phyloP scores from a whole-genome alignment of 805 yeast species.

The Candida loeiensis region DNA sequence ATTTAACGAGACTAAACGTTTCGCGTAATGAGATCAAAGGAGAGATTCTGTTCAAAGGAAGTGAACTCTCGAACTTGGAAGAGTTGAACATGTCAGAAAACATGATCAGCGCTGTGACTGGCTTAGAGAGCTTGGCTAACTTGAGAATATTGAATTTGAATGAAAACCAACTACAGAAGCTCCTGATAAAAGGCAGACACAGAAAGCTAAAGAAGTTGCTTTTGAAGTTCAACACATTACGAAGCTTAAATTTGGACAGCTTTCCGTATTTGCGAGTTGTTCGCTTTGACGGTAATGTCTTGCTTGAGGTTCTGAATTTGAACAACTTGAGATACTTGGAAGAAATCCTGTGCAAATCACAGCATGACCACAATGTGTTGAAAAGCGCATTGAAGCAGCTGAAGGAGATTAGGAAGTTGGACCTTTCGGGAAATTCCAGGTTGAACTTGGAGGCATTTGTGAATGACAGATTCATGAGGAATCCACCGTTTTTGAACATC shows the following conservation, averaged over 20 bases:
- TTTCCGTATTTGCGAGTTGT: constrained; percentile 42
- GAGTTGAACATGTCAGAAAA: constrained; percentile 45
- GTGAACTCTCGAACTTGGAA: constrained; percentile 38
- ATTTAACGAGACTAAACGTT: constrained; percentile 39
- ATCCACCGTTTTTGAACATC: constrained; percentile 31
- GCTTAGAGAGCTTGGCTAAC: constrained; percentile 33
- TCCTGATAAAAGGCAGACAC: constrained; percentile 22
- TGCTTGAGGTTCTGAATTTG: constrained; percentile 24
- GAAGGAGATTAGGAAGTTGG: constrained; percentile 12
- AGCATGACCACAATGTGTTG: constrained; percentile 17
- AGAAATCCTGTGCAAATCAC: constrained; percentile 43
- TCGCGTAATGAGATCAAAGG: constrained; percentile 42
- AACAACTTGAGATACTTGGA: constrained; percentile 31
- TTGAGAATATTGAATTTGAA: constrained; percentile 40
- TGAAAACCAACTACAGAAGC: constrained; percentile 33
- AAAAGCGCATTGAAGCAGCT: constrained; percentile 16
- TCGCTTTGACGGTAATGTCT: constrained; percentile 43
- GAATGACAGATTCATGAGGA: constrained; percentile 5
- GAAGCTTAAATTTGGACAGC: constrained; percentile 25
- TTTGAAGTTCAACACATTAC: constrained; percentile 36
- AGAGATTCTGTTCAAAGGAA: constrained; percentile 31
- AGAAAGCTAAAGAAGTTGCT: constrained; percentile 34
- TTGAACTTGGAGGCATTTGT: constrained; percentile 11
- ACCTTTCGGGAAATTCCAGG: constrained; percentile 30
- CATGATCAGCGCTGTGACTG: constrained; percentile 27